Evolutionary conservation across 371 early-diverging fungal species (phyloP).

Genomic region (Blastocladiella emersonii): DNA sequence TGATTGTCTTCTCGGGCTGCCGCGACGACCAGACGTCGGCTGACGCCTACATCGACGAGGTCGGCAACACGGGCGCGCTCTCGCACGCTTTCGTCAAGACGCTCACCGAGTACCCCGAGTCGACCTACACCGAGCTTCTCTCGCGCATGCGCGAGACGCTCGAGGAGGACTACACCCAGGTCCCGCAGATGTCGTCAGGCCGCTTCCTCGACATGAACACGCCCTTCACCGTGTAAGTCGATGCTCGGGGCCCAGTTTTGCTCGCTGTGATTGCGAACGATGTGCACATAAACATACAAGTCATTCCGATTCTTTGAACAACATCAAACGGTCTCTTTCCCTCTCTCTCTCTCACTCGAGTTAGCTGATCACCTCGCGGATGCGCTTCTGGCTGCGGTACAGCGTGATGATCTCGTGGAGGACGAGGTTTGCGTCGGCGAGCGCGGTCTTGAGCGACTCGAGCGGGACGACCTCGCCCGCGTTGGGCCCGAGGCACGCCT

Average conservation of each 20-base stretch:
- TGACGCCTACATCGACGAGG: constrained; percentile 1
- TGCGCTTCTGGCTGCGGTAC: background rate
- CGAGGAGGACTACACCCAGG: background rate
- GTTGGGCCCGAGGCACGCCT: background rate
- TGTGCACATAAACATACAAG: no score
- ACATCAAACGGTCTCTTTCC: no score
- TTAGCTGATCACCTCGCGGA: background rate
- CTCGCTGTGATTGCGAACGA: no score
- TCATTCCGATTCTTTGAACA: no score
- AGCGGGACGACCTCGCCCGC: background rate
- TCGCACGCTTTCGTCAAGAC: background rate
- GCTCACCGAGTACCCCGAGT: background rate
- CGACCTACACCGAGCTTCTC: background rate
- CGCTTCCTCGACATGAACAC: no score
- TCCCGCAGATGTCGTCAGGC: background rate
- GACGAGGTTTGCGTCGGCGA: background rate
- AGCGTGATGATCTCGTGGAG: background rate
- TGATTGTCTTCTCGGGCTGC: constrained; percentile 16
- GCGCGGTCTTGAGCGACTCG: background rate
- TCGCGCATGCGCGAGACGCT: background rate
- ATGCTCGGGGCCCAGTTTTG: no score
- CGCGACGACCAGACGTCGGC: constrained; percentile 25
- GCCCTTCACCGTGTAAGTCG: no score
- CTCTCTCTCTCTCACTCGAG: no score
- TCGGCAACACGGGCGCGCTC: background rate